Evolutionary conservation across 306 rosid species (phyloP), one percentile per base, ranked within the genome.

Genomic region (Acmispon strigosus): DNA sequence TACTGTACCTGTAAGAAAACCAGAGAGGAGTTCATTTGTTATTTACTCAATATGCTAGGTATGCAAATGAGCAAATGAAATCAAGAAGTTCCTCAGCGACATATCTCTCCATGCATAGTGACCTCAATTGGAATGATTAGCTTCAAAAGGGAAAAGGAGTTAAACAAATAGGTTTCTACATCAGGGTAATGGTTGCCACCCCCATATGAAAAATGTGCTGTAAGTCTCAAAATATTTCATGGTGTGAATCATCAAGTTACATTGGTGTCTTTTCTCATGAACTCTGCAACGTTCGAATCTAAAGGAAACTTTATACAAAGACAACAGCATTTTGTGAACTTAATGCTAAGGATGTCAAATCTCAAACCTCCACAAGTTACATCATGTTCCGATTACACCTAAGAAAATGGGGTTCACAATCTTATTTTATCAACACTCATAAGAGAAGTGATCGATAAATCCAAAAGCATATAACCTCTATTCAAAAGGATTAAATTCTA

Each of bases 1-100:
- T 71, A 94, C 86, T 20, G 99, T 94, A 70, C 99, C 99, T 94
- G 91, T 32, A 69, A 39, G 72, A 39, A 69, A 80, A 72, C 67
- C 77, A 63, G 69, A 67, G 70, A 63, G 52, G 41, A 43, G 53
- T 57, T 62, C 62, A 75, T 43, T 61, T 27, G 62, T 9, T 54
- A 61, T 72, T 48, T 19, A 65, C 70, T 68, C 17, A 74, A 63
- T 54, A 73, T 62, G 62, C 50, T 73, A 62, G 45, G 57, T 64
- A 61, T 29, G 66, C 66, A 69, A 81, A 57, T 45, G 63, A 56
- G 50, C 32, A 27, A 27, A 27, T 69, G 70, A 16, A 76, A 82
- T 43, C 67, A 49, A 52, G 63, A 74, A 43, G 57, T 82, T 66
- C 50, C 16, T 20, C 57, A 16, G 52, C 66, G 70, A 74, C 10